Base-by-base conservation (phyloP, 495 filamentous ascomycete species). In the Coniosporium apollinis region DNA sequence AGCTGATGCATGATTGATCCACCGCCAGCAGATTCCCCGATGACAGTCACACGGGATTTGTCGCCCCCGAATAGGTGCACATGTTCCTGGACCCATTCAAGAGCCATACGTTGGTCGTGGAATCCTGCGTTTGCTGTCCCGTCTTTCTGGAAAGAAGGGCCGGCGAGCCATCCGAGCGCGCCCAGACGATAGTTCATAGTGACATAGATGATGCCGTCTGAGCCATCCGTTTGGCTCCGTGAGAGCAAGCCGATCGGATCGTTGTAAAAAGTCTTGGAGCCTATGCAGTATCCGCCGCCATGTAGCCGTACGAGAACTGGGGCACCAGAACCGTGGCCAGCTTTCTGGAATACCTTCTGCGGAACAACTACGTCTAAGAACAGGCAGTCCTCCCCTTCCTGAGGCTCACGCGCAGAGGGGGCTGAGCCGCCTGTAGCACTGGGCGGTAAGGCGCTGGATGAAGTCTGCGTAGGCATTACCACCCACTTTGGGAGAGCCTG, bases 61-160 rank as follows among this genome's bases (percentile, higher is more conserved):
- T 84, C 65, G 11, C 82, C 82, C 8, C 82, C 82, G 45, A 86
- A 84, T 5, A 62, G 55, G 25, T 55, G 47, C 41, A 86, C 82
- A 48, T 80, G 51, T 36, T 66, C 60, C 42, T 78, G 62, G 9
- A 85, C 64, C 82, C 82, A 89, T 21, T 78, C 55, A 18, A 86
- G 58, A 8, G 74, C 76, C 43, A 80, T 61, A 6, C 69, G 59
- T 46, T 80, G 74, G 47, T 87, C 82, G 18, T 65, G 53, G 3
- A 85, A 59, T 0, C 71, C 80, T 1, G 66, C 65, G 40, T 85
- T 86, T 17, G 61, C 60, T 19, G 61, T 61, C 9, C 74, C 70
- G 22, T 60, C 47, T 19, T 28, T 28, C 19, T 62, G 57, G 15
- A 72, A 39, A 4, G 38, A 56, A 21, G 47, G 60, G 43, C 54